Conservation (phyloP, 2,329 filamentous ascomycete species). For the Ophiocordyceps camponoti-saundersi region DNA sequence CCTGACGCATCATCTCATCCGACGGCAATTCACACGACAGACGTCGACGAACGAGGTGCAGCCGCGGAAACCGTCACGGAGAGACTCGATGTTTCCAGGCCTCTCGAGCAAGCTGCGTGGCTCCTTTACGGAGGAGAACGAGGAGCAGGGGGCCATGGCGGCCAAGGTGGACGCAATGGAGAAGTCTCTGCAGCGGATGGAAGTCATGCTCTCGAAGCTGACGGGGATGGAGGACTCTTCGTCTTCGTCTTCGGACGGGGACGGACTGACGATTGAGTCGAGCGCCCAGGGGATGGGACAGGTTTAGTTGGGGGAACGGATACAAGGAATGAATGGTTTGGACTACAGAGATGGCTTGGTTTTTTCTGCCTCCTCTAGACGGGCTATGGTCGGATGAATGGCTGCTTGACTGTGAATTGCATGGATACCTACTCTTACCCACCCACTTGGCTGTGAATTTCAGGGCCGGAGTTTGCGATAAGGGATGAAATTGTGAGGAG, state of each 20-base stretch:
- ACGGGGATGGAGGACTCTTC: conserved; percentile 9
- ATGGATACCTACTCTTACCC: too few relatives aligned
- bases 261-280: conserved; percentile 12
- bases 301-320: not conserved
- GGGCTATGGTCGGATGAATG: not conserved
- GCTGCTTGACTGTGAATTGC: too few relatives aligned
- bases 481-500: too few relatives aligned
- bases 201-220: conserved; percentile 25
- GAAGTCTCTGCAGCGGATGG: conserved; percentile 28
- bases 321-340: not conserved
- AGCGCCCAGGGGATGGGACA: conserved; percentile 8
- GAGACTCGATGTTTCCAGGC: conserved; percentile 41
- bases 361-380: too few relatives aligned
- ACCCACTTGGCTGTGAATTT: too few relatives aligned
- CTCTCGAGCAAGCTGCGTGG: conserved; percentile 28
- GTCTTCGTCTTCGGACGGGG: conserved; percentile 9
- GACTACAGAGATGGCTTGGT: too few relatives aligned
- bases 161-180: conserved; percentile 32
- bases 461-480: too few relatives aligned
- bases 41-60: conserved; percentile 16
- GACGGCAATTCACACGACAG: conserved; percentile 34
- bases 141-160: conserved; percentile 26
- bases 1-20: conserved; percentile 38
- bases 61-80: conserved; percentile 20
- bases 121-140: conserved; percentile 25